Conservation (phyloP, 1,284 basidiomycete species). For the Marasmius oreades region DNA sequence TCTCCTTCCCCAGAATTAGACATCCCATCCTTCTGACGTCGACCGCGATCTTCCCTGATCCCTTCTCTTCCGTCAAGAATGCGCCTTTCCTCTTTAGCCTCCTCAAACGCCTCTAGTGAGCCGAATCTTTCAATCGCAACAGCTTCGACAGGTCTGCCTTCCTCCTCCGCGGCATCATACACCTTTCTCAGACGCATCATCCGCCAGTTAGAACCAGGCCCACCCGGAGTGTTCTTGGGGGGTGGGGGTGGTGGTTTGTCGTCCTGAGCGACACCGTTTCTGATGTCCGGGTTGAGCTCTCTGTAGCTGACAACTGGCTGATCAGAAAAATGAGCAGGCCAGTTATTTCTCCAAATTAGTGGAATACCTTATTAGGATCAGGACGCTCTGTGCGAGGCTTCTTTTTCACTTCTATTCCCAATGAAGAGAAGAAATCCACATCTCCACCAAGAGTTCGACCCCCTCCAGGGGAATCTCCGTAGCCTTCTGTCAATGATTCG, state of each 20-base stretch:
- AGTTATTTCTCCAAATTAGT: too few species aligned
- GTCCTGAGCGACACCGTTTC: conserved; percentile 55
- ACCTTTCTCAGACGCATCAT: conserved; percentile 95
- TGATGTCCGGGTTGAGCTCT: conserved; percentile 82
- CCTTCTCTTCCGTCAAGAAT: conserved; percentile 81
- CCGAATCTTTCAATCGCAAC: conserved; percentile 90
- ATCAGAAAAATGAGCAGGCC: too few species aligned
- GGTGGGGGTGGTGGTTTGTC: conserved; percentile 50
- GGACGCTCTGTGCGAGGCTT: conserved; percentile 61
- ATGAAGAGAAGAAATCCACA: conserved; percentile 82
- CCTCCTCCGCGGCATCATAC: conserved; percentile 88
- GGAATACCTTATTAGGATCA: conserved; percentile 65
- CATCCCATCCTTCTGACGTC: not conserved
- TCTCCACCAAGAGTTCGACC: conserved; percentile 47
- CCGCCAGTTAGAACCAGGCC: conserved; percentile 92
- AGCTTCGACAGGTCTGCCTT: conserved; percentile 71
- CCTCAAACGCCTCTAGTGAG: conserved; percentile 80
- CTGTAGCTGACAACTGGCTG: conserved; percentile 62
- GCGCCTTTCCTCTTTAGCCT: conserved; percentile 82
- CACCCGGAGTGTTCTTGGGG: conserved; percentile 69
- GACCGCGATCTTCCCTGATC: conserved; percentile 39
- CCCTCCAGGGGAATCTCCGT: conserved; percentile 55
- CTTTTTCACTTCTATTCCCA: conserved; percentile 76
- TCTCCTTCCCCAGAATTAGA: conserved; percentile 35
- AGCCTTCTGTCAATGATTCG: conserved; percentile 65